Percentiles rank a stretch among this genome's conserved stretches.
phyloP scores from a whole-genome alignment of 257 asterid genomes.

The Sherardia arvensis region DNA sequence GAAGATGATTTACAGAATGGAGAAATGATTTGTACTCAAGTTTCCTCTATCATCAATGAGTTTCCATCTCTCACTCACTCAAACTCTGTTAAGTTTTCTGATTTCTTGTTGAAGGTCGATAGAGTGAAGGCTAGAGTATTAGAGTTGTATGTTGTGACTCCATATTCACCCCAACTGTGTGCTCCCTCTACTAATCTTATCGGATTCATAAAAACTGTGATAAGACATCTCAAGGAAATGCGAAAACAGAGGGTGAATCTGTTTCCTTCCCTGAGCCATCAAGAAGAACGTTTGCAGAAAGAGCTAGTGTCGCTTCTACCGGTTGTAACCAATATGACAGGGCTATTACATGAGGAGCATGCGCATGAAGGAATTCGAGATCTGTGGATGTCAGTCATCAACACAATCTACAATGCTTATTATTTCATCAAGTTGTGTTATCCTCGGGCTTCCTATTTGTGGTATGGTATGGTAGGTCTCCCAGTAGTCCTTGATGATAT shows the following conservation, averaged over 20 bases:
- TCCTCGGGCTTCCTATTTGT: not conserved
- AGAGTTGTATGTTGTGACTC: too few species aligned
- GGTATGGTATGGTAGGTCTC: not conserved
- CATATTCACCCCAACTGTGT: too few species aligned
- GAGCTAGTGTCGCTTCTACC: not conserved
- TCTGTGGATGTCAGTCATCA: not conserved
- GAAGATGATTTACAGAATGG: not conserved
- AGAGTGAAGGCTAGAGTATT: not conserved
- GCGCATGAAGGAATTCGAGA: not conserved
- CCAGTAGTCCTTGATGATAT: not conserved
- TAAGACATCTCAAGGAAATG: not conserved
- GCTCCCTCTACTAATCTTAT: not conserved
- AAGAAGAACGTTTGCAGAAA: not conserved
- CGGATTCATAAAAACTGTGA: not conserved
- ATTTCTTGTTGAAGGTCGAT: not conserved
- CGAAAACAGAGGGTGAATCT: not conserved
- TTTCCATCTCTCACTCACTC: not conserved
- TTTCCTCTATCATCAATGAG: not conserved
- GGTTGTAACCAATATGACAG: not conserved
- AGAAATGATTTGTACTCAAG: not conserved
- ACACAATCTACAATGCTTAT: not conserved
- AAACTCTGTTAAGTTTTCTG: too few species aligned
- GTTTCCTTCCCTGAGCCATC: not conserved
- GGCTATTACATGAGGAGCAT: not conserved
- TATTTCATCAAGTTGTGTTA: not conserved